Evolutionary conservation across 768 basidiomycete genomes (phyloP).

Genomic region (Sporobolomyces pararoseus): DNA sequence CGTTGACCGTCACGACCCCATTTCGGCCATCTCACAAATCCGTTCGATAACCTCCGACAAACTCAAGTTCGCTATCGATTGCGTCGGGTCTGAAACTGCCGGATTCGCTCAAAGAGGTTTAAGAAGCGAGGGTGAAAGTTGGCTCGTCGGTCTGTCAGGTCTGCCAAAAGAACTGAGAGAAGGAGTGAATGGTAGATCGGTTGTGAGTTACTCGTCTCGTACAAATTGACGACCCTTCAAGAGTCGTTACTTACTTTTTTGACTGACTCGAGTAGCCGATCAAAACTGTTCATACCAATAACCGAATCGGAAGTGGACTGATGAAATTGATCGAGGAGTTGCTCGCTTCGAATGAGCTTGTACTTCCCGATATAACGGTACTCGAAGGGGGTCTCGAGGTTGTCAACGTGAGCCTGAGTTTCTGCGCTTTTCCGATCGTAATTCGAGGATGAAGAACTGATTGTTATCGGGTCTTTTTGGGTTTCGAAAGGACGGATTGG

Average conservation of each 20-base stretch:
- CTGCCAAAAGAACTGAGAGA: constrained; percentile 7
- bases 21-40: background rate
- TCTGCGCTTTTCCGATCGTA: too few relatives aligned
- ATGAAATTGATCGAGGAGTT: constrained; percentile 21
- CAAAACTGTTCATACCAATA: constrained; percentile 22
- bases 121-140: background rate
- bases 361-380: constrained; percentile 48
- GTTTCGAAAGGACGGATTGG: constrained; percentile 7
- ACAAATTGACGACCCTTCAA: too few relatives aligned
- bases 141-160: constrained; percentile 17
- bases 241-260: too few relatives aligned
- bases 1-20: constrained; percentile 17
- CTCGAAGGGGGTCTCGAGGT: constrained; percentile 48
- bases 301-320: constrained; percentile 8
- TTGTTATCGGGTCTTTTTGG: background rate
- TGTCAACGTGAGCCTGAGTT: constrained; percentile 38
- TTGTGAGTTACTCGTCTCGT: background rate
- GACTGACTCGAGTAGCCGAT: constrained; percentile 5
- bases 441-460: too few relatives aligned
- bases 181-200: background rate
- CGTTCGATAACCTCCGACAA: background rate
- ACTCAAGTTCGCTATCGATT: constrained; percentile 16
- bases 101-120: background rate
- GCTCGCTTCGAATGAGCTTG: constrained; percentile 8
- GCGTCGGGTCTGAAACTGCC: constrained; percentile 11